These are phyloP conservation scores for Barbatosphaeria neglecta DNA, from an alignment of 495 filamentous ascomycete species.

Conservation along the genomic window DNA sequence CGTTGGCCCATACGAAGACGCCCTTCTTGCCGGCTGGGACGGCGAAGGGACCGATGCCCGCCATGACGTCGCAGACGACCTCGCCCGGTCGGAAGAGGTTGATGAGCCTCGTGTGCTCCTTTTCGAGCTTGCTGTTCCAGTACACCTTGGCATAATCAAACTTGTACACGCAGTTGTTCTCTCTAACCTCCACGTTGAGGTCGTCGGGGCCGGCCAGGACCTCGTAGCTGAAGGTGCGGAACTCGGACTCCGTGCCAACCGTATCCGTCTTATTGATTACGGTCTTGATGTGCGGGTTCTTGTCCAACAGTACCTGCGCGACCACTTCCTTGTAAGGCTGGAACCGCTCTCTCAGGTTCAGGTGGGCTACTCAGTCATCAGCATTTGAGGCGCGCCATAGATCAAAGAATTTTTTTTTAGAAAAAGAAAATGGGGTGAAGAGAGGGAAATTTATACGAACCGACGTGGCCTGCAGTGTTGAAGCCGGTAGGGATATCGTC, in stretches of 20 bases:
- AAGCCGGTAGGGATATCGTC: slow-evolving; percentile 79
- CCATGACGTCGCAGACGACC: slow-evolving; percentile 94
- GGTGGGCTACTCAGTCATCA: slow-evolving; percentile 46
- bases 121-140: slow-evolving; percentile 87
- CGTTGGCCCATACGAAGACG: slow-evolving; percentile 94
- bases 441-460: slow-evolving; percentile 36
- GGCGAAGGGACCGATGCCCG: slow-evolving; percentile 91
- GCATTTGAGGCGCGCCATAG: too few species aligned
- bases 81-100: slow-evolving; percentile 69
- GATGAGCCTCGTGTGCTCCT: slow-evolving; percentile 75
- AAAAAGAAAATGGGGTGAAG: background rate
- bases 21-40: slow-evolving; percentile 80
- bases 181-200: slow-evolving; percentile 62
- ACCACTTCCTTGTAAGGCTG: slow-evolving; percentile 75
- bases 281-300: slow-evolving; percentile 64
- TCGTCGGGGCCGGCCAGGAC: slow-evolving; percentile 71
- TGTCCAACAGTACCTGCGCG: slow-evolving; percentile 74
- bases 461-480: slow-evolving; percentile 77
- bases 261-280: slow-evolving; percentile 94
- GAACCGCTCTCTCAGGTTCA: slow-evolving; percentile 77
- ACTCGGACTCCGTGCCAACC: slow-evolving; percentile 74
- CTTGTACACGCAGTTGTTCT: slow-evolving; percentile 50
- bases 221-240: slow-evolving; percentile 88
- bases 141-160: slow-evolving; percentile 86
- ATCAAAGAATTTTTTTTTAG: too few species aligned